A percentile compares a stretch with the other conserved stretches of the same genome.
Evolutionary conservation across 2,329 filamentous ascomycete genomes (phyloP).

Genomic region (Stachybotrys echinatus): DNA sequence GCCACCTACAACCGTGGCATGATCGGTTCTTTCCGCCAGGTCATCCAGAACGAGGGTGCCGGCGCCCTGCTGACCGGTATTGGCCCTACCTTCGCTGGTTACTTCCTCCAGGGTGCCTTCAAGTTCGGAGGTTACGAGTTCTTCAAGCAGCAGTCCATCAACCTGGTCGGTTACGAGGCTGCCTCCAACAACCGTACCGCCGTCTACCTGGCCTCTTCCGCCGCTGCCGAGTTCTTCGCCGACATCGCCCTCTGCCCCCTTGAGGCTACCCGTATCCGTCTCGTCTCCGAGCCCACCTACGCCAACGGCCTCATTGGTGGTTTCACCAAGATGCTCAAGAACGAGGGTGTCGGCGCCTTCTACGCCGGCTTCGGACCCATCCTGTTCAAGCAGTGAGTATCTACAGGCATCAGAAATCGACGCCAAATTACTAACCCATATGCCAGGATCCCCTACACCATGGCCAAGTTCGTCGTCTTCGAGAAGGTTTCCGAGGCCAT

Average conservation of each 20-base stretch:
- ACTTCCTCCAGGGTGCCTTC: constrained; percentile 91
- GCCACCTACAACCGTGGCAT: constrained; percentile 83
- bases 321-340: constrained; percentile 77
- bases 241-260: constrained; percentile 86
- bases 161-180: constrained; percentile 70
- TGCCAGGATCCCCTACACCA: constrained; percentile 78
- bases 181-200: constrained; percentile 74
- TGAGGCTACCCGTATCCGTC: constrained; percentile 89
- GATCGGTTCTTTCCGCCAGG: constrained; percentile 81
- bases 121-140: constrained; percentile 95
- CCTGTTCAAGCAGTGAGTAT: constrained; percentile 51
- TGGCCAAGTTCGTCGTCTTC: constrained; percentile 93
- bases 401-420: neutral
- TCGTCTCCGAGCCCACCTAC: constrained; percentile 83
- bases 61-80: constrained; percentile 80
- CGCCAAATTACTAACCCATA: neutral
- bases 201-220: constrained; percentile 71
- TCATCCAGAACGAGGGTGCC: constrained; percentile 78
- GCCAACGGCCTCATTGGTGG: constrained; percentile 74
- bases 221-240: constrained; percentile 62
- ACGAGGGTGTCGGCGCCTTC: constrained; percentile 79
- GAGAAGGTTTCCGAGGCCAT: constrained; percentile 78
- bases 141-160: constrained; percentile 91
- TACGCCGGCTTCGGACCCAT: constrained; percentile 89
- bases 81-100: constrained; percentile 81